These are phyloP conservation scores for Silene conica DNA, from an alignment of 148 eudicot genomes.

Conservation along the genomic window DNA sequence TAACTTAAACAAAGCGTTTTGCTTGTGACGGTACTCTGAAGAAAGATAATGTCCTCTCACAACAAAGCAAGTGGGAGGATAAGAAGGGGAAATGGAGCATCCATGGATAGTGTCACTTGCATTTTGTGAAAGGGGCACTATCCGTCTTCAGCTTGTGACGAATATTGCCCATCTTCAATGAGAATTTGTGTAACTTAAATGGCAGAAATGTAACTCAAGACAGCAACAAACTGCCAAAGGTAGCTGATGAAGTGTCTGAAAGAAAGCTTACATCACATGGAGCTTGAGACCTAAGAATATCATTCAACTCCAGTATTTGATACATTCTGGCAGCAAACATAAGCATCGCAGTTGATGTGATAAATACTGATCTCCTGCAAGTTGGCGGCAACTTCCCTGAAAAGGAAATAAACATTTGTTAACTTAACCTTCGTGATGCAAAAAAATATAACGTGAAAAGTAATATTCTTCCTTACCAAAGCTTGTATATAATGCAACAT, in stretches of 20 bases:
- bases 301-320: conserved; percentile 57
- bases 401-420: neutral
- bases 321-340: conserved; percentile 74
- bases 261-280: conserved; percentile 54
- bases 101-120: too few species aligned
- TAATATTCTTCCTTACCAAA: conserved; percentile 41
- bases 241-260: neutral
- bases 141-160: too few species aligned
- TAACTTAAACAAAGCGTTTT: too few species aligned
- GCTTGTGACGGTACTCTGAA: too few species aligned
- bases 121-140: too few species aligned
- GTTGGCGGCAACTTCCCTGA: conserved; percentile 61
- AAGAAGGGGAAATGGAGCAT: too few species aligned
- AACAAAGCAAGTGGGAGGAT: too few species aligned
- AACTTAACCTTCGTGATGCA: neutral
- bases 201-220: too few species aligned
- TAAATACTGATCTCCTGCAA: conserved; percentile 64
- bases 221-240: too few species aligned
- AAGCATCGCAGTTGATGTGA: conserved; percentile 74
- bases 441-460: neutral
- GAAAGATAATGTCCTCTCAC: too few species aligned
- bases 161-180: too few species aligned
- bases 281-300: conserved; percentile 43
- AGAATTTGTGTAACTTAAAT: too few species aligned
- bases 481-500: conserved; percentile 49